Conservation (phyloP, 2,329 filamentous ascomycete genomes). For the Penicillium italicum region DNA sequence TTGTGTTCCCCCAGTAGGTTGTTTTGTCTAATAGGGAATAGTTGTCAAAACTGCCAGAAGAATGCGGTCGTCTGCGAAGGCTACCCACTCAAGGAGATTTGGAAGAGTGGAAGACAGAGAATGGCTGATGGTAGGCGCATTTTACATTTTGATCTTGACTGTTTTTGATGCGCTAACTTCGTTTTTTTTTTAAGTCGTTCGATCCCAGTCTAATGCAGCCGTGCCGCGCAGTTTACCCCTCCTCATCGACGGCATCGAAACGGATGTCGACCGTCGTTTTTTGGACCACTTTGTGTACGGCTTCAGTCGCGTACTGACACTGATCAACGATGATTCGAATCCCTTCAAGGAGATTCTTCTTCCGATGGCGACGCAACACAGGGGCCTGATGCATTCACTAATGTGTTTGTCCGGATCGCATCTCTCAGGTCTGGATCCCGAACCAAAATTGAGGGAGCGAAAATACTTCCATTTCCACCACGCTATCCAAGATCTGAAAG, state of each 20-base stretch:
- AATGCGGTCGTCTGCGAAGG: conserved; percentile 90
- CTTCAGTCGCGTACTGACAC: conserved; percentile 74
- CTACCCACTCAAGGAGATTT: conserved; percentile 80
- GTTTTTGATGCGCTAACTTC: conserved; percentile 9
- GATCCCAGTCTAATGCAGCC: conserved; percentile 31
- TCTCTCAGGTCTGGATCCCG: conserved; percentile 51
- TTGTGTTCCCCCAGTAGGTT: not conserved
- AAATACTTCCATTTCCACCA: conserved; percentile 54
- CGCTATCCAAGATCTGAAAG: conserved; percentile 40
- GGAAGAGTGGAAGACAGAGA: conserved; percentile 79
- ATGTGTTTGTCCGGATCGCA: conserved; percentile 80
- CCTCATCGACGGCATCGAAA: conserved; percentile 78
- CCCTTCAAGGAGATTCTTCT: conserved; percentile 82
- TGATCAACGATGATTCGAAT: conserved; percentile 76
- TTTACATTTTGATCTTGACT: not conserved
- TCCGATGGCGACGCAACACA: conserved; percentile 73
- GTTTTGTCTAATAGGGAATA: conserved; percentile 13
- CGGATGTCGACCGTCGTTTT: conserved; percentile 71
- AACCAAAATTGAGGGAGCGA: conserved; percentile 51
- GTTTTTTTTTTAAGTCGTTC: conserved; percentile 22
- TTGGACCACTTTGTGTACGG: conserved; percentile 78
- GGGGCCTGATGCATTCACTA: conserved; percentile 85
- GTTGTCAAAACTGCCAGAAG: conserved; percentile 76
- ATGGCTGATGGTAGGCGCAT: conserved; percentile 58
- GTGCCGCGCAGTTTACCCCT: conserved; percentile 49